phyloP scores from a whole-genome alignment of 2,329 filamentous ascomycete genomes.

The Bipolaris cookei region DNA sequence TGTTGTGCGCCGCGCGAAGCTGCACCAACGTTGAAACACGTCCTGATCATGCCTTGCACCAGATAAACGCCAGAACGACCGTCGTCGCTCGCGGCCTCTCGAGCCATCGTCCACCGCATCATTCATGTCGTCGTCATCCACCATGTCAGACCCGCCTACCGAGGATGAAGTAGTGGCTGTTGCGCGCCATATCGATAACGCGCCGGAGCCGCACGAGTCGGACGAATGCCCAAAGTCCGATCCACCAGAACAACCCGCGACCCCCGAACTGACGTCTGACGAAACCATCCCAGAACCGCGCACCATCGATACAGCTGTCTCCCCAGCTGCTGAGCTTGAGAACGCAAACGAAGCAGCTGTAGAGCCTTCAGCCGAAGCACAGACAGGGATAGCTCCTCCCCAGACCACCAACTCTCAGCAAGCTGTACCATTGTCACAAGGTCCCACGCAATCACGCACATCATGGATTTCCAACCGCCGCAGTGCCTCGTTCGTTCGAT shows the following conservation, averaged over 20 bases:
- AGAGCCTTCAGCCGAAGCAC: constrained; percentile 32
- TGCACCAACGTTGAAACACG: constrained; percentile 7
- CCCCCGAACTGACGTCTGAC: constrained; percentile 30
- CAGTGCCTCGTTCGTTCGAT: constrained; percentile 51
- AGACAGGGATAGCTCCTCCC: constrained; percentile 31
- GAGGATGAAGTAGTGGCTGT: constrained; percentile 36
- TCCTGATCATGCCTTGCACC: constrained; percentile 13
- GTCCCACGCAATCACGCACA: constrained; percentile 38
- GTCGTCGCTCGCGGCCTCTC: constrained; percentile 84
- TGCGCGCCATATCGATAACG: constrained; percentile 30
- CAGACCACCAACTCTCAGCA: constrained; percentile 44
- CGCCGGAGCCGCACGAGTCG: constrained; percentile 23
- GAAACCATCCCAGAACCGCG: constrained; percentile 24
- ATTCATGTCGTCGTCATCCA: constrained; percentile 47
- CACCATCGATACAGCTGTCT: constrained; percentile 15
- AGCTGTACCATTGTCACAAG: constrained; percentile 41
- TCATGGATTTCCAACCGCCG: constrained; percentile 56
- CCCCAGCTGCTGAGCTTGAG: constrained; percentile 25
- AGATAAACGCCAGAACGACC: constrained; percentile 81
- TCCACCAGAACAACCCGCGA: constrained; percentile 27
- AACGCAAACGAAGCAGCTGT: constrained; percentile 24
- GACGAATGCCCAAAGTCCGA: constrained; percentile 29
- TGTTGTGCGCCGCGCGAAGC: neutral
- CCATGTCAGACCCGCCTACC: constrained; percentile 44
- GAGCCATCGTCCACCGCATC: constrained; percentile 42